phyloP scores from a whole-genome alignment of 805 yeast species.

The Spathaspora gorwiae region DNA sequence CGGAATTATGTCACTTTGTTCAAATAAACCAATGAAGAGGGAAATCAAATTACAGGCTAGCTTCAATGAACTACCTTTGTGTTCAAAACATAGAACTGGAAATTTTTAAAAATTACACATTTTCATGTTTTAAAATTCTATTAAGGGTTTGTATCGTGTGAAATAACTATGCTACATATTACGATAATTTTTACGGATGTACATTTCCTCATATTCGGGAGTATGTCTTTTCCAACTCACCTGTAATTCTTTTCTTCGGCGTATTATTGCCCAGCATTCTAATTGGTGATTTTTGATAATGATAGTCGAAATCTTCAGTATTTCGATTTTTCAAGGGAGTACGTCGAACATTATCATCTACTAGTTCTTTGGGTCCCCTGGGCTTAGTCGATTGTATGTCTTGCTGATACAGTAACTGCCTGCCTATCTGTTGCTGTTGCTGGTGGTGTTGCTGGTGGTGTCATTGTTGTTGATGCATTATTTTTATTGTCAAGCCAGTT shows the following conservation, averaged over 20 bases:
- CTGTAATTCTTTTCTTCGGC: constrained; percentile 34
- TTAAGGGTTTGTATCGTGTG: no score
- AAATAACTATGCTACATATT: not conserved
- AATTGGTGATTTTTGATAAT: constrained; percentile 11
- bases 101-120: no score
- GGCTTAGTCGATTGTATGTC: constrained; percentile 21
- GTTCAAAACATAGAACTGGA: no score
- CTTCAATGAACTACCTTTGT: no score
- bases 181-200: not conserved
- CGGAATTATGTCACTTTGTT: no score
- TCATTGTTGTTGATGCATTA: not conserved
- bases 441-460: constrained; percentile 7
- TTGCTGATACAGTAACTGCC: constrained; percentile 4
- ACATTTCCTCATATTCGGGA: constrained; percentile 32
- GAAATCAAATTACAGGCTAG: no score
- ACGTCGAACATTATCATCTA: constrained; percentile 22
- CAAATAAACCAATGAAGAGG: no score
- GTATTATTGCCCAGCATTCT: constrained; percentile 4
- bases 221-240: constrained; percentile 37
- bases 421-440: constrained; percentile 3
- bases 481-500: not conserved
- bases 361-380: constrained; percentile 38
- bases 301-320: constrained; percentile 24
- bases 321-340: constrained; percentile 34
- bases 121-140: no score